Percentiles rank a stretch among this genome's conserved stretches.
phyloP scores from a whole-genome alignment of 305 asterid genomes.

The Fraxinus nigra region DNA sequence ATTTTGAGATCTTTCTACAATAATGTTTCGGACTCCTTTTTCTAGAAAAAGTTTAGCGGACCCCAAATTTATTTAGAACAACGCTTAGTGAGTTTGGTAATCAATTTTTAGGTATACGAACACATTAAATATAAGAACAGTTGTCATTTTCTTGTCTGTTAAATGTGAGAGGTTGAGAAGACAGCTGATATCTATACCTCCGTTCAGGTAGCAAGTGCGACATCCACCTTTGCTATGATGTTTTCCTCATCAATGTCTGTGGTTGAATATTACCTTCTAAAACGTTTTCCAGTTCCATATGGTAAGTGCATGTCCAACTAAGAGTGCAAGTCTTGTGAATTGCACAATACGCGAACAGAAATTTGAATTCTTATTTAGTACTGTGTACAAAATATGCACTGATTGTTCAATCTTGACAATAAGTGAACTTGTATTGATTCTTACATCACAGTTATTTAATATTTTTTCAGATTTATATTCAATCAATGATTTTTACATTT shows the following conservation, averaged over 20 bases:
- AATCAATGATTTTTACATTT: background rate
- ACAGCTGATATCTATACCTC: background rate
- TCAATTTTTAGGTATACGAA: background rate
- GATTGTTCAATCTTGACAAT: background rate
- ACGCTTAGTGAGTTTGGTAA: background rate
- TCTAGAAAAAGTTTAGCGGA: conserved; percentile 57
- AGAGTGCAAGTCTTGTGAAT: background rate
- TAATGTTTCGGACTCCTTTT: conserved; percentile 84
- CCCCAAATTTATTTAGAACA: background rate
- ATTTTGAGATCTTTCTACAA: conserved; percentile 29
- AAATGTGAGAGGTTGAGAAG: background rate
- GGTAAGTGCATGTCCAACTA: conserved; percentile 42
- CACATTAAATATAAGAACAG: background rate
- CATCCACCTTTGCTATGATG: conserved; percentile 96
- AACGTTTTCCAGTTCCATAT: conserved; percentile 89
- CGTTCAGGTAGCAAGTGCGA: conserved; percentile 83
- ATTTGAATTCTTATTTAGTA: background rate
- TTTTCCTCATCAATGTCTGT: conserved; percentile 99
- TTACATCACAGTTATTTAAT: background rate
- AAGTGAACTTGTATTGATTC: background rate
- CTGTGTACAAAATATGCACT: background rate
- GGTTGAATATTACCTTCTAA: conserved; percentile 84
- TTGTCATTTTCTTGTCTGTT: background rate
- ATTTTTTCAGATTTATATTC: too few species aligned
- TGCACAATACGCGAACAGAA: background rate